Evolutionary conservation across 129 eudicot genomes (phyloP), one percentile per base, ranked within the genome.

Genomic region (Helianthus tuberosus): DNA sequence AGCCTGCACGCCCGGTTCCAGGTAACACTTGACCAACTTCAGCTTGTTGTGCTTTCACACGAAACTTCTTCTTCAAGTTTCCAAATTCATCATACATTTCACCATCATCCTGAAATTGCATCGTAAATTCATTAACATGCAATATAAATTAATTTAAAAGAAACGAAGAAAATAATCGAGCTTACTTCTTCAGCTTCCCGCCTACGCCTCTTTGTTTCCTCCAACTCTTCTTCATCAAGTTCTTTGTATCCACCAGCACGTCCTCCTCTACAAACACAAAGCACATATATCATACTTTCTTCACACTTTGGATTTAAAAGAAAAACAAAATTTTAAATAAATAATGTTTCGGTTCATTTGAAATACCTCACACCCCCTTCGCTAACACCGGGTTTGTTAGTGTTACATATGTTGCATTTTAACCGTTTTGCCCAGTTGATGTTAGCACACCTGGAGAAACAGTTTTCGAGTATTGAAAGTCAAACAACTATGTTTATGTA

Each of bases 211-310:
- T 79, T 94, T 71, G 96, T 89, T 84, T 94, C 99, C 80, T 94
- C 99, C 44, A 94, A 39, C 66, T 94, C 99, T 83, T 91, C 94
- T 77, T 94, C 99, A 65, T 94, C 99, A 58, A 94, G 97, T 83
- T 94, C 99, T 81, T 94, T 94, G 85, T 94, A 94, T 43, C 99
- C 99, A 72, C 99, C 99, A 73, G 86, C 99, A 75, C 99, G 96
- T 46, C 99, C 98, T 75, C 97, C 99, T 86, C 99, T 94, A 76
- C 62, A 76, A 53, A 61, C 35, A 47, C 48, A 41, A 32, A 35
- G 13, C 20, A 11, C 48, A 12, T 12, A 29, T 5, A 77, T 51
- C 48, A 50, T 46, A 9, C 39, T 63, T 20, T 17, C 1, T 55
- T 17, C 62, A 59, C 8, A 25, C 6, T 55, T 61, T 13, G 13